A percentile compares a stretch with the other conserved stretches of the same genome.
phyloP scores from a whole-genome alignment of 208 protist species.

The Trypanosomatidae sp. region DNA sequence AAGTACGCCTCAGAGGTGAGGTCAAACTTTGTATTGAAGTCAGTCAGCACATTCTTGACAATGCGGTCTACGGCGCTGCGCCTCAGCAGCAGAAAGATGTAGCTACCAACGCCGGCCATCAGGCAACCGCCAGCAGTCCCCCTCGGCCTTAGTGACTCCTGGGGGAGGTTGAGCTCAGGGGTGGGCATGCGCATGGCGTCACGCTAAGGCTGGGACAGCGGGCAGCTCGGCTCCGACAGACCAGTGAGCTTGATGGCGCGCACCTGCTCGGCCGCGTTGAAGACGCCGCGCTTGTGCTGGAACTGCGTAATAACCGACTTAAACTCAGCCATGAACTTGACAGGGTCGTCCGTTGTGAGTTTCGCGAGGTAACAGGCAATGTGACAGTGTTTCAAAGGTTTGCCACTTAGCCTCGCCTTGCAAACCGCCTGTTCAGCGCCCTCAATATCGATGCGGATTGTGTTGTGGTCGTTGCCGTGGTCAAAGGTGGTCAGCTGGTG shows the following conservation, averaged over 20 bases:
- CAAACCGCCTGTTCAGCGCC: slow-evolving; percentile 48
- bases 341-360: slow-evolving; percentile 49
- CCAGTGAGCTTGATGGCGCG: slow-evolving; percentile 58
- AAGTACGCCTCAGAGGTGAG: slow-evolving; percentile 49
- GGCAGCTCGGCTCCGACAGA: slow-evolving; percentile 44
- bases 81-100: slow-evolving; percentile 55
- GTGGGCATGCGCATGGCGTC: slow-evolving; percentile 68
- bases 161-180: slow-evolving; percentile 75
- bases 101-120: slow-evolving; percentile 89
- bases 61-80: slow-evolving; percentile 51
- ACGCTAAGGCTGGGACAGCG: slow-evolving; percentile 41
- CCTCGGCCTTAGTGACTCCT: slow-evolving; percentile 53
- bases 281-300: slow-evolving; percentile 52
- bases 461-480: slow-evolving; percentile 52
- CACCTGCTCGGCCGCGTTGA: slow-evolving; percentile 61
- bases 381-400: slow-evolving; percentile 57
- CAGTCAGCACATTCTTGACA: slow-evolving; percentile 36
- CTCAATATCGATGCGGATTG: slow-evolving; percentile 53
- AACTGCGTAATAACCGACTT: slow-evolving; percentile 47
- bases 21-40: slow-evolving; percentile 54
- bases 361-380: slow-evolving; percentile 44
- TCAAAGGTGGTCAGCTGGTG: slow-evolving; percentile 45
- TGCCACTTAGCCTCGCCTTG: slow-evolving; percentile 47
- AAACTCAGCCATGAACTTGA: slow-evolving; percentile 51
- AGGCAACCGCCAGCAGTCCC: slow-evolving; percentile 68